Evolutionary conservation across 225 moss, liverwort and hornwort species (phyloP).

Genomic region (Physcomitrellopsis africana): DNA sequence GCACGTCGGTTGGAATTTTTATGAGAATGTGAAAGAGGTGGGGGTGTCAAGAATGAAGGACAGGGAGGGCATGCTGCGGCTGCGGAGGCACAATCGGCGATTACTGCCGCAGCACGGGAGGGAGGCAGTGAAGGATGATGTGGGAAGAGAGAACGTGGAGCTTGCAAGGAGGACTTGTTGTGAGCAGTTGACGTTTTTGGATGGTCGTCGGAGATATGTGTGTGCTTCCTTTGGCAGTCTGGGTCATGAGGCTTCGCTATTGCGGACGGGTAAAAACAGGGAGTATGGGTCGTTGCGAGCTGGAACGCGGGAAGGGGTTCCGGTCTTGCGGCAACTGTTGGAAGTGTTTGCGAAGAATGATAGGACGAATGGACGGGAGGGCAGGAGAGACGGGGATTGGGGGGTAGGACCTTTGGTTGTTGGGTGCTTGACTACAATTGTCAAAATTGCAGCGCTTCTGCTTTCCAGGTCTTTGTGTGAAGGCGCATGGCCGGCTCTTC

Average conservation of each 20-base stretch:
- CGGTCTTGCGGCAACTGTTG: conserved; percentile 41
- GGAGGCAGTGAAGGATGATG: background rate
- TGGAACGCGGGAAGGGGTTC: conserved; percentile 40
- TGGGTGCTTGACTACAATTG: conserved; percentile 50
- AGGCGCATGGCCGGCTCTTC: conserved; percentile 79
- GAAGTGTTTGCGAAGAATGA: conserved; percentile 34
- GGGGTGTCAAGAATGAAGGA: conserved; percentile 48
- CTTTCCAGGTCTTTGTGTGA: conserved; percentile 67
- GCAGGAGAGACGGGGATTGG: background rate
- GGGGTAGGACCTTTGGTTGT: conserved; percentile 29
- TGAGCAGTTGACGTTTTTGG: conserved; percentile 55
- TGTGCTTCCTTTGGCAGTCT: conserved; percentile 47
- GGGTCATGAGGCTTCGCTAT: conserved; percentile 29
- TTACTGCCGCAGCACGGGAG: conserved; percentile 31
- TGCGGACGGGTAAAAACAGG: conserved; percentile 37
- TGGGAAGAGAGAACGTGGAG: conserved; percentile 24
- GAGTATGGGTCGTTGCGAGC: conserved; percentile 55
- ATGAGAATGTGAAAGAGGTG: background rate
- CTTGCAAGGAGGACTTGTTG: conserved; percentile 38
- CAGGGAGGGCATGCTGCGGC: conserved; percentile 48
- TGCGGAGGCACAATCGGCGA: conserved; percentile 68
- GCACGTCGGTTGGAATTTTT: too few species aligned
- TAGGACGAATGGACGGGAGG: conserved; percentile 14
- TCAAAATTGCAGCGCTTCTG: conserved; percentile 68
- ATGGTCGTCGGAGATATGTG: conserved; percentile 64